These are phyloP conservation scores for Phalaenopsis aphrodite DNA, from an alignment of 106 monocot genomes.

Conservation along the genomic window DNA sequence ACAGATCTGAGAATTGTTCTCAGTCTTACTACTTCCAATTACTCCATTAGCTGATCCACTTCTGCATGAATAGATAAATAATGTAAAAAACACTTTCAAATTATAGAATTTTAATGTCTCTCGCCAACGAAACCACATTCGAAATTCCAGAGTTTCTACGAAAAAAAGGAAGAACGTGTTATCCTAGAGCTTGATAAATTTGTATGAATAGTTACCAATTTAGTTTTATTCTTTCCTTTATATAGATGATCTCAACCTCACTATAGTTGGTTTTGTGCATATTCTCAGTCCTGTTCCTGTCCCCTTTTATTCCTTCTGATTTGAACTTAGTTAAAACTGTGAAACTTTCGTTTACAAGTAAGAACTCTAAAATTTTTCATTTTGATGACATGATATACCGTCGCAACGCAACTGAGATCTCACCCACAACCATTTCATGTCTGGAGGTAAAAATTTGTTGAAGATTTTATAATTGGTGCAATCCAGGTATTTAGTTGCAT, in stretches of 20 bases:
- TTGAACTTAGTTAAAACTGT: background rate
- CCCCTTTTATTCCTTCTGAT: background rate
- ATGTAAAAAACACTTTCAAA: background rate
- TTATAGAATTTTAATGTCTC: conserved; percentile 7
- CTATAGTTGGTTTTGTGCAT: background rate
- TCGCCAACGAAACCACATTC: conserved; percentile 40
- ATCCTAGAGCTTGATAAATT: conserved; percentile 39
- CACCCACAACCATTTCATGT: no score
- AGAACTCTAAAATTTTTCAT: background rate
- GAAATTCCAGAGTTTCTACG: conserved; percentile 82
- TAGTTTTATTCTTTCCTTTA: background rate
- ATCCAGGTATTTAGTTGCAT: no score
- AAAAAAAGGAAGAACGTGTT: conserved; percentile 65
- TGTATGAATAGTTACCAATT: background rate
- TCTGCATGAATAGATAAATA: conserved; percentile 28
- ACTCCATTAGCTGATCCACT: conserved; percentile 46
- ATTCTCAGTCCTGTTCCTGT: background rate
- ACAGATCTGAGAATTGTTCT: conserved; percentile 43
- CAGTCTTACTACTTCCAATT: conserved; percentile 48
- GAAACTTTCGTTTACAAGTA: background rate
- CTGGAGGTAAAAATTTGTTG: no score
- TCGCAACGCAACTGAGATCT: no score
- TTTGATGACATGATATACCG: background rate
- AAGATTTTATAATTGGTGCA: no score
- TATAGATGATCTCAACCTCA: background rate